Conservation (phyloP, 192 early-diverging fungal species). For the Cladochytrium replicatum region DNA sequence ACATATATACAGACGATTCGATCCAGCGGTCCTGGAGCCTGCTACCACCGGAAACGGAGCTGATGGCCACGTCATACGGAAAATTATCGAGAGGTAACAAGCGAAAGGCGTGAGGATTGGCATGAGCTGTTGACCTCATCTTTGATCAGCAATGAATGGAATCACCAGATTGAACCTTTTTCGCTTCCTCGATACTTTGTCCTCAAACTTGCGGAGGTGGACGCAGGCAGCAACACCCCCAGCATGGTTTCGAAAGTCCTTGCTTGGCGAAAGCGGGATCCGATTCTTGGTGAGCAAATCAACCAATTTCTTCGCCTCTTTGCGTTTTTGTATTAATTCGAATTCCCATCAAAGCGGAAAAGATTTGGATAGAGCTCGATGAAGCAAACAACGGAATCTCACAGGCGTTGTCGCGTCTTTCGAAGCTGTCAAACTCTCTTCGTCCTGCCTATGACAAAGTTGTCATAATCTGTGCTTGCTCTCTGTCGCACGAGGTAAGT, state of each 20-base stretch:
- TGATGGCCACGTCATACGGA: background rate
- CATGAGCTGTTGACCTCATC: background rate
- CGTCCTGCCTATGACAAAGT: conserved; percentile 29
- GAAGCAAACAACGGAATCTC: conserved; percentile 50
- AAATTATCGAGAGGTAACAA: background rate
- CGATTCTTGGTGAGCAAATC: conserved; percentile 39
- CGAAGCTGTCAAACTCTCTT: conserved; percentile 15
- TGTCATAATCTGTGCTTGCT: conserved; percentile 38
- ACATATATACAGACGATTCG: conserved; percentile 78
- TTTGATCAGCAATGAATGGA: conserved; percentile 21
- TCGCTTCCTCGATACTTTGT: conserved; percentile 60
- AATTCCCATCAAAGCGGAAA: conserved; percentile 26
- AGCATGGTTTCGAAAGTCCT: conserved; percentile 81
- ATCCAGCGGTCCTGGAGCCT: conserved; percentile 43
- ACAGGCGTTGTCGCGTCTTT: conserved; percentile 37
- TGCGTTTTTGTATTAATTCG: background rate
- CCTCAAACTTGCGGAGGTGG: conserved; percentile 84
- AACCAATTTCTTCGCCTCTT: background rate
- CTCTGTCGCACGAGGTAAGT: too few relatives aligned
- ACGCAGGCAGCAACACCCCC: conserved; percentile 88
- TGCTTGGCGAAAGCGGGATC: conserved; percentile 64
- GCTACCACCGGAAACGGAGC: background rate
- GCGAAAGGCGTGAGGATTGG: background rate
- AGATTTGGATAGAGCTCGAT: conserved; percentile 53
- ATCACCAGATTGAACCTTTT: conserved; percentile 55